A percentile compares a stretch with the other conserved stretches of the same genome.
Conservation (phyloP, 805 yeast genomes). For the Pichia phayaonensis region DNA sequence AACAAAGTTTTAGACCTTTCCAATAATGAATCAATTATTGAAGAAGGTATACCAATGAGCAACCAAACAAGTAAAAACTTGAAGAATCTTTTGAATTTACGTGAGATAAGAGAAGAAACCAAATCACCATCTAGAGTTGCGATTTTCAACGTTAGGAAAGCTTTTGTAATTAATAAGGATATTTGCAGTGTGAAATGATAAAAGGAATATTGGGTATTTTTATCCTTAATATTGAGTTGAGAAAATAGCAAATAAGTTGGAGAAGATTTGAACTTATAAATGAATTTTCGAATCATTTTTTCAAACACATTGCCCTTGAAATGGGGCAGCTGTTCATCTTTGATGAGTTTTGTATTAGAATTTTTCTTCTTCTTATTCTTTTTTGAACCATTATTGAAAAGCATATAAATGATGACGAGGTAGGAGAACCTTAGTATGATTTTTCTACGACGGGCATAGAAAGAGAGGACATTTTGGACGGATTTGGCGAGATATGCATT, state of each 20-base stretch:
- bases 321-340: neutral
- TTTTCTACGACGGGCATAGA: constrained; percentile 19
- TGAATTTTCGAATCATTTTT: neutral
- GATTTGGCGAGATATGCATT: constrained; percentile 10
- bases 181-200: constrained; percentile 43
- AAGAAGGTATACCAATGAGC: constrained; percentile 78
- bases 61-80: constrained; percentile 68
- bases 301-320: neutral
- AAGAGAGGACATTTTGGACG: constrained; percentile 4
- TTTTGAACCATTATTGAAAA: constrained; percentile 23
- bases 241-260: constrained; percentile 13
- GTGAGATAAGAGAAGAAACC: constrained; percentile 74
- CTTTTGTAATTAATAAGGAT: constrained; percentile 53
- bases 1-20: constrained; percentile 52
- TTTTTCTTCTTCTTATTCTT: constrained; percentile 2
- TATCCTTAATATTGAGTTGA: constrained; percentile 12
- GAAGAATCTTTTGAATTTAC: constrained; percentile 56
- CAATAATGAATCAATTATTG: constrained; percentile 66
- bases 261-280: constrained; percentile 11
- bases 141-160: constrained; percentile 68
- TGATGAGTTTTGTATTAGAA: neutral
- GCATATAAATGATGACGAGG: constrained; percentile 18
- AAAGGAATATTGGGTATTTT: constrained; percentile 10
- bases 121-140: constrained; percentile 82
- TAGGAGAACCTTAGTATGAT: constrained; percentile 19